Conservation (phyloP, 768 basidiomycete species). For the button mushroom (Agaricus bisporus) region DNA sequence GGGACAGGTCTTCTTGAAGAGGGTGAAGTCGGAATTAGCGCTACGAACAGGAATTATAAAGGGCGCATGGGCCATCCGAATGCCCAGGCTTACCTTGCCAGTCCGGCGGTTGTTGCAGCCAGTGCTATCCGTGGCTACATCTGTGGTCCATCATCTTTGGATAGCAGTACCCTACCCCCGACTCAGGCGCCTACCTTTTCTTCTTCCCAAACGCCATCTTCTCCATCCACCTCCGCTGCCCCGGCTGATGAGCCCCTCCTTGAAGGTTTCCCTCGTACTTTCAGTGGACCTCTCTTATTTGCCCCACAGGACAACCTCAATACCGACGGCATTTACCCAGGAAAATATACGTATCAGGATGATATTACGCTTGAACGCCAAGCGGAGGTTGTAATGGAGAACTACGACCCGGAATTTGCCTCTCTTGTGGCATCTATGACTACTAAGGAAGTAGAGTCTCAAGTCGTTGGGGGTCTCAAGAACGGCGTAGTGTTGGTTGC, state of each 20-base stretch:
- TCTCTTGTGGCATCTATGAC: constrained; percentile 52
- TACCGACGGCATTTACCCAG: constrained; percentile 98
- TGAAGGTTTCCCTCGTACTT: constrained; percentile 75
- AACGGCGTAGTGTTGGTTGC: constrained; percentile 77
- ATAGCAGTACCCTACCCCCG: constrained; percentile 45
- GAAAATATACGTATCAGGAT: constrained; percentile 99
- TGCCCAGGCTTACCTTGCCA: constrained; percentile 92
- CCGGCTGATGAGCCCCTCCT: constrained; percentile 54
- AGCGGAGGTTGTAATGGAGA: constrained; percentile 98
- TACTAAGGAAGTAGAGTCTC: constrained; percentile 16
- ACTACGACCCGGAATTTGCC: constrained; percentile 91
- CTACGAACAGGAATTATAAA: constrained; percentile 98
- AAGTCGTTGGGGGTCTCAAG: constrained; percentile 26
- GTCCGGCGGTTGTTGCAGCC: constrained; percentile 95
- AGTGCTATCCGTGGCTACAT: constrained; percentile 92
- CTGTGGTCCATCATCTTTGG: constrained; percentile 68
- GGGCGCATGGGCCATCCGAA: constrained; percentile 97
- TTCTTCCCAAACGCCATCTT: constrained; percentile 26
- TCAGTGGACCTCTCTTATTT: constrained; percentile 85
- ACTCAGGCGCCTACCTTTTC: constrained; percentile 52
- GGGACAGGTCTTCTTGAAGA: constrained; percentile 91
- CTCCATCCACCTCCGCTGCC: constrained; percentile 23
- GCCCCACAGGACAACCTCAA: constrained; percentile 96
- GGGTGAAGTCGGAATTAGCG: constrained; percentile 93
- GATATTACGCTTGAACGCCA: constrained; percentile 94